Evolutionary conservation across 768 basidiomycete genomes (phyloP), one percentile per base, ranked within the genome.

Genomic region (Pholiota molesta): DNA sequence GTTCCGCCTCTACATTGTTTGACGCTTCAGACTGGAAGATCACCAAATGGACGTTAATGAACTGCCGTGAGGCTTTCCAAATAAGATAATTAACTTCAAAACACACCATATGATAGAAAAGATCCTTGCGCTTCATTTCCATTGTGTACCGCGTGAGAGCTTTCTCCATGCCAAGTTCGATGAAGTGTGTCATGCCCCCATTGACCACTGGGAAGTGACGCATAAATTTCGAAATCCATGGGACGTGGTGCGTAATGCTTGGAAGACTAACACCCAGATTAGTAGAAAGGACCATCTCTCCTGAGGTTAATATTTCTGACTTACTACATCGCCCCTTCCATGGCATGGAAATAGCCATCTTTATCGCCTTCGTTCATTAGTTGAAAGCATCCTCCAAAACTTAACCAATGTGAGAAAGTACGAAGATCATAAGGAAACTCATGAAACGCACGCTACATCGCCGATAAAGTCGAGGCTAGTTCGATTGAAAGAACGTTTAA

Each of bases 391-490:
- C 71, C 73, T 2, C 74, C 75, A 52, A 75, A 75, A 2, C 75
- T 76, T n/a, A 2, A 19, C 11, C n/a, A 59, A 35, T 33, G 44
- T 45, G 42, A 51, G 26, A 53, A 56, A 9, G 9, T 14, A 16
- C 33, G n/a, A 40, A 26, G 28, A 29, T 29, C 14, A 52, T 39
- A 17, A 19, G n/a, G 13, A 14, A 29, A 57, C 21, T 5, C 62
- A 37, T 14, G 26, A 58, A 17, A 62, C 73, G 52, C 63, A 79
- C 77, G 75, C 77, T 39, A 78, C 70, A 58, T 80, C 79, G 10
- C 76, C 73, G 69, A 78, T 77, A 26, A 79, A 69, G 64, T 80
- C 78, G 59, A 72, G 74, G 23, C 78, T 78, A 29, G 6, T 29
- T 33, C 1, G 31, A 39, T 39, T 5, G 1, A 14, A 33, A 39